Evolutionary conservation across 2,329 filamentous ascomycete species (phyloP).

Genomic region (Claviceps pazoutovae): DNA sequence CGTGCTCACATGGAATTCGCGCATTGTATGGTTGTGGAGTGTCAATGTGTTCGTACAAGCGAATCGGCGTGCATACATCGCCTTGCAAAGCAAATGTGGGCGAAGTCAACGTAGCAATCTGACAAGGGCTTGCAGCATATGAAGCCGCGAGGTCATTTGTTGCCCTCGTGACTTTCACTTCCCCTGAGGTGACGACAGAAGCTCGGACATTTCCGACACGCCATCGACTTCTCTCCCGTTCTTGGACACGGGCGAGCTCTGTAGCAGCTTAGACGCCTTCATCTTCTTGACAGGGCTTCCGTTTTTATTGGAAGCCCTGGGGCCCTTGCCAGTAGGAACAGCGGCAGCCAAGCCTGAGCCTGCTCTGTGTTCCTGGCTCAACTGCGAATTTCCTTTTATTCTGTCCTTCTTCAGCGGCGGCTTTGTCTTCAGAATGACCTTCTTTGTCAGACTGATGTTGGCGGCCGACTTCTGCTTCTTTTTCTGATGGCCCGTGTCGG

Average conservation of each 20-base stretch:
- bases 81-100: not conserved
- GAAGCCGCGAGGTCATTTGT: too few relatives aligned
- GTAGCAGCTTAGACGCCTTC: slow-evolving; percentile 31
- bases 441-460: slow-evolving; percentile 28
- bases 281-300: slow-evolving; percentile 29
- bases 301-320: slow-evolving; percentile 22
- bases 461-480: slow-evolving; percentile 39
- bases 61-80: not conserved
- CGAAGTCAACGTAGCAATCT: too few relatives aligned
- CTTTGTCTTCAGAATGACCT: slow-evolving; percentile 42
- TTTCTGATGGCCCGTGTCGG: slow-evolving; percentile 39
- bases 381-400: slow-evolving; percentile 33
- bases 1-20: too few relatives aligned
- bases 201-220: slow-evolving; percentile 43
- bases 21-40: too few relatives aligned
- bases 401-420: slow-evolving; percentile 39
- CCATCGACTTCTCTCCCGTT: slow-evolving; percentile 34
- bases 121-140: too few relatives aligned
- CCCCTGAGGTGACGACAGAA: slow-evolving; percentile 38
- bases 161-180: slow-evolving; percentile 4
- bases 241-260: slow-evolving; percentile 36
- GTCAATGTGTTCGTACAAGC: too few relatives aligned
- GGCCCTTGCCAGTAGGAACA: slow-evolving; percentile 9
- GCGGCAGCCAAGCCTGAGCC: slow-evolving; percentile 14
- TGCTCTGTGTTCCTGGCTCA: slow-evolving; percentile 34